Conservation (phyloP, 768 basidiomycete genomes). For the Hygrophorus russula region DNA sequence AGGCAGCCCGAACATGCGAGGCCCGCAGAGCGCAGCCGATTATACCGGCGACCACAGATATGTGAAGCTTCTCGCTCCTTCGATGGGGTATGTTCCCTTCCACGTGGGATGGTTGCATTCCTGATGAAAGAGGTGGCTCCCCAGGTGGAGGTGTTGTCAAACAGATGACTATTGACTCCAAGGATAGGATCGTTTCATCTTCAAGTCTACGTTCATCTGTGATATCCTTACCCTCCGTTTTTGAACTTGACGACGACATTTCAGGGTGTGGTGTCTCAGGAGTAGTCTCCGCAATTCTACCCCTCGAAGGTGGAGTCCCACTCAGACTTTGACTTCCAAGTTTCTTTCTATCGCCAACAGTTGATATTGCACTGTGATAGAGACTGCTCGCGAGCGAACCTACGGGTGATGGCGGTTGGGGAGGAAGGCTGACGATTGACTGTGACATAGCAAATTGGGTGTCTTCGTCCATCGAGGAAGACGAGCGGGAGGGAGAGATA, state of each 20-base stretch:
- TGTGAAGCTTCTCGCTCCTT: conserved; percentile 20
- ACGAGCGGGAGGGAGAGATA: conserved; percentile 40
- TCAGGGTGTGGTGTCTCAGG: conserved; percentile 1
- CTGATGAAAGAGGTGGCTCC: conserved; percentile 1
- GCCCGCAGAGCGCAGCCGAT: conserved; percentile 47
- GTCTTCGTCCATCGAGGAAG: conserved; percentile 56
- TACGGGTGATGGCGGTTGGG: conserved; percentile 29
- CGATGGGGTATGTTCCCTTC: conserved; percentile 6
- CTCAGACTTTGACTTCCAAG: background rate
- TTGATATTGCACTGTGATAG: conserved; percentile 67
- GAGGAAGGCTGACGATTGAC: conserved; percentile 55
- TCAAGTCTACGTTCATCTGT: background rate
- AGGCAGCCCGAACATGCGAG: conserved; percentile 40
- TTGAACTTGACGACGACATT: background rate
- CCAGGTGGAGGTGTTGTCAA: conserved; percentile 35
- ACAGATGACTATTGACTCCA: conserved; percentile 47
- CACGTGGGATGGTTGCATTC: conserved; percentile 7
- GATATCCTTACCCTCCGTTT: background rate
- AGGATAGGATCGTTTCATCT: conserved; percentile 45
- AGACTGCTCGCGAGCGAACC: conserved; percentile 52
- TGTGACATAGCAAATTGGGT: conserved; percentile 62
- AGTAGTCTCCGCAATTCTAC: background rate
- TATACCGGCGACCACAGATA: conserved; percentile 35
- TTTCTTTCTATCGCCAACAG: background rate
- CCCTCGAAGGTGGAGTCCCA: conserved; percentile 10